Base-by-base conservation (phyloP, 1,139 yeast species). In the Komagataea norvegica region DNA sequence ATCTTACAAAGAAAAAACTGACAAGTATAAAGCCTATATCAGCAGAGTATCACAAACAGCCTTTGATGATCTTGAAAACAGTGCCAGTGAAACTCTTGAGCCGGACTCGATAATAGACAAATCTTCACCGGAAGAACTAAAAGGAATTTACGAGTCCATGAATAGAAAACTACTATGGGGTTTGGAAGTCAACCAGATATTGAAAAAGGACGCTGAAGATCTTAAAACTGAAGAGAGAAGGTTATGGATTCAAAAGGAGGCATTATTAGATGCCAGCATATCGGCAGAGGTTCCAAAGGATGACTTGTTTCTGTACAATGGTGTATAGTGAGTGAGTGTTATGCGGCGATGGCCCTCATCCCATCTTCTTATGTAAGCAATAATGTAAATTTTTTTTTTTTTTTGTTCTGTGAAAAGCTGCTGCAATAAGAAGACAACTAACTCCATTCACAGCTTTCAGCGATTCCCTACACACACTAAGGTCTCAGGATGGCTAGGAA, bases 161-260 rank as follows among this genome's bases (percentile, higher is more conserved):
- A 61, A 64, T 34, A 52, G 67, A 23, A 64, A 66, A 38, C 56
- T 62, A 29, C 42, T 54, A 2, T 78, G 86, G 57, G 68, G 78
- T 3, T 45, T 61, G n/a, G 71, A 68, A 40, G 65, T 79, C 17
- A 68, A 74, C 40, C 57, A 64, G 34, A 49, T 72, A 13, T 65
- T 81, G 26, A 65, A 66, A 11, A 50, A 49, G 5, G 70, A 74
- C 41, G 62, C 79, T 25, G 55, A 60, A 3, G 47, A 51, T 5
- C 53, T 68, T 7, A 59, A 66, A 10, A 48, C 56, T 21, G 62
- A 66, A 33, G 69, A 70, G 43, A 56, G 76, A 36, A 60, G 61
- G 33, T 58, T 70, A 30, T 77, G 85, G 81, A 47, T 68, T 5
- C 67, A 68, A 19, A 82, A 77, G 47, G 89, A 84, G 53, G 48